These are phyloP conservation scores for Fonsecaea erecta DNA, from an alignment of 2,329 filamentous ascomycete species.

Conservation along the genomic window DNA sequence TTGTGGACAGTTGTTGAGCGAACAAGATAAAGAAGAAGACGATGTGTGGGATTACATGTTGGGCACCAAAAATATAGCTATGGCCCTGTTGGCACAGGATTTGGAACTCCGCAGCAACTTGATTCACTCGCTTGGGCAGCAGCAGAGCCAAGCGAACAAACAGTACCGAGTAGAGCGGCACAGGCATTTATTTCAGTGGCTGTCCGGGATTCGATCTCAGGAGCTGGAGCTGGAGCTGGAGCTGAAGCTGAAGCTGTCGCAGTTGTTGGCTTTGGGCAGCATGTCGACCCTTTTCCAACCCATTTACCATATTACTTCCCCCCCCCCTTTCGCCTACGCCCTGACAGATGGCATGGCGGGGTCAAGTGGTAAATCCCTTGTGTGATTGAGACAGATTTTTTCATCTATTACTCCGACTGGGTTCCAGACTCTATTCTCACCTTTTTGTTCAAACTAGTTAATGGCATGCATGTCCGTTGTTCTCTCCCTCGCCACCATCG, in stretches of 20 bases:
- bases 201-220: not conserved
- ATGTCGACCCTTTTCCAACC: not conserved
- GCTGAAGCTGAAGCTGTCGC: not conserved
- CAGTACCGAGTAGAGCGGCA: not conserved
- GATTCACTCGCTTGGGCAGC: not conserved
- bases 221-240: not conserved
- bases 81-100: not conserved
- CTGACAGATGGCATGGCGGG: slow-evolving; percentile 16
- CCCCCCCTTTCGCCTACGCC: not conserved
- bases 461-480: slow-evolving; percentile 2
- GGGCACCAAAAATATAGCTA: not conserved
- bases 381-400: not conserved
- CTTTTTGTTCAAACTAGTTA: slow-evolving; percentile 3
- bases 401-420: not conserved
- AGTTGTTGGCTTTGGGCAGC: not conserved
- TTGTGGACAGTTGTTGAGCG: slow-evolving; percentile 9
- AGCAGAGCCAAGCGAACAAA: not conserved
- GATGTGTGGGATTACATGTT: not conserved
- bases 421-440: not conserved
- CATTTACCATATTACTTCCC: not conserved
- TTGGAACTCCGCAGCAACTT: not conserved
- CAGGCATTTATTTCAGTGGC: not conserved
- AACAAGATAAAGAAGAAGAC: slow-evolving; percentile 8
- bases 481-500: not conserved
- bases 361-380: not conserved